phyloP scores from a whole-genome alignment of 202 grass and related monocot species.

The Setaria viridis region DNA sequence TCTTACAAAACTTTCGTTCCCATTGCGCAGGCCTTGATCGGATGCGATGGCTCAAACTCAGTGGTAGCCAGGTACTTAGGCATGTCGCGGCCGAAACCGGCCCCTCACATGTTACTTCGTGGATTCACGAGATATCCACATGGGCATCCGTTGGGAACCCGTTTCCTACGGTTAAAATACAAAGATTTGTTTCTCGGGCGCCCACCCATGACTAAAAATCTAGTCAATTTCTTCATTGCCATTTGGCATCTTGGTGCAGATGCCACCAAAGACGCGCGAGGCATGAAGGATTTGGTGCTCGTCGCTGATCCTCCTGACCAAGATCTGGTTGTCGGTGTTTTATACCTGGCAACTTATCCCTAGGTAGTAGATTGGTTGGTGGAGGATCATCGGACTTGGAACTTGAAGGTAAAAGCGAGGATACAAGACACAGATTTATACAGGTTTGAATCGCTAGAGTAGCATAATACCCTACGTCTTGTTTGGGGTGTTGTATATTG shows the following conservation, averaged over 20 bases:
- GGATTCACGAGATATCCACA: constrained; percentile 45
- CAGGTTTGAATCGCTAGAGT: too few relatives aligned
- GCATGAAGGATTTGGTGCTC: constrained; percentile 26
- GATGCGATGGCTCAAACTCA: constrained; percentile 57
- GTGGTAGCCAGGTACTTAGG: constrained; percentile 51
- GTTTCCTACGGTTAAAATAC: constrained; percentile 6
- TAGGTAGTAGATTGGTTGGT: too few relatives aligned
- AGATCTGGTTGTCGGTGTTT: too few relatives aligned
- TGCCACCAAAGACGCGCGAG: neutral
- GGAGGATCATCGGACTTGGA: too few relatives aligned
- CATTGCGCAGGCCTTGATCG: constrained; percentile 40
- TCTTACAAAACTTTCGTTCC: neutral
- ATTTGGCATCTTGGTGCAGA: neutral
- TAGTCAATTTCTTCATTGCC: constrained; percentile 24
- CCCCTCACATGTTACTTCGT: neutral
- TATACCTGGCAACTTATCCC: too few relatives aligned
- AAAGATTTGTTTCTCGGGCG: constrained; percentile 24
- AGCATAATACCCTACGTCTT: too few relatives aligned
- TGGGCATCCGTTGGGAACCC: constrained; percentile 28
- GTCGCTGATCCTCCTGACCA: too few relatives aligned
- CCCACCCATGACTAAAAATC: constrained; percentile 32
- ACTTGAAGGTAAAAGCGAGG: too few relatives aligned
- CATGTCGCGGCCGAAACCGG: neutral
- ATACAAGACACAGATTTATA: too few relatives aligned
- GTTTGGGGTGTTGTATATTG: too few relatives aligned